Evolutionary conservation across 2,329 filamentous ascomycete species (phyloP).

Genomic region (Penicillium sp.): DNA sequence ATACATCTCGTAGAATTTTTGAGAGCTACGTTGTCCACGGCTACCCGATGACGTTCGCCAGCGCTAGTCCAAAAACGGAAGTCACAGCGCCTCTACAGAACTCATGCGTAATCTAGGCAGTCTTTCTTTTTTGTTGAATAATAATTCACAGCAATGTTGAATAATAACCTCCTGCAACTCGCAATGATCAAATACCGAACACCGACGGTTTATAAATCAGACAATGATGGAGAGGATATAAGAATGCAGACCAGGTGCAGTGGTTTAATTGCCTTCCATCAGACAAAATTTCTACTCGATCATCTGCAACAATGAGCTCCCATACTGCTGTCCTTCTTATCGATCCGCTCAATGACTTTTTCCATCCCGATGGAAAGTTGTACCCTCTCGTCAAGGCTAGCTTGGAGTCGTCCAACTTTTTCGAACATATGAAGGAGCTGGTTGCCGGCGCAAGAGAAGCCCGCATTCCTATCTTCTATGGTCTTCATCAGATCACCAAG

Average conservation of each 20-base stretch:
- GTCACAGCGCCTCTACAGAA: neutral
- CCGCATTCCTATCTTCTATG: slow-evolving; percentile 36
- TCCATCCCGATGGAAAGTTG: slow-evolving; percentile 20
- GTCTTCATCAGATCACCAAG: slow-evolving; percentile 32
- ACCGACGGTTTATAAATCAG: neutral
- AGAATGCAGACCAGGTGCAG: neutral
- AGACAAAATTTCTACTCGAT: neutral
- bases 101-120: neutral
- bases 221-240: neutral
- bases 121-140: neutral
- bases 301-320: neutral
- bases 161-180: too few species aligned
- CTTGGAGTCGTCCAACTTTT: slow-evolving; percentile 3
- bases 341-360: slow-evolving; percentile 27
- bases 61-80: neutral
- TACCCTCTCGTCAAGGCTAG: slow-evolving; percentile 12
- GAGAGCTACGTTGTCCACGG: neutral
- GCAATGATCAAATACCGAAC: neutral
- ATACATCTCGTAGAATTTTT: neutral
- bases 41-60: neutral
- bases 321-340: slow-evolving; percentile 20
- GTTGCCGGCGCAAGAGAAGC: slow-evolving; percentile 21
- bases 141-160: too few species aligned
- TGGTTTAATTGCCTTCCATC: neutral
- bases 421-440: slow-evolving; percentile 26